Evolutionary conservation across 2,329 filamentous ascomycete genomes (phyloP), one percentile per base, ranked within the genome.

Genomic region (Ophiostoma tasmaniense): DNA sequence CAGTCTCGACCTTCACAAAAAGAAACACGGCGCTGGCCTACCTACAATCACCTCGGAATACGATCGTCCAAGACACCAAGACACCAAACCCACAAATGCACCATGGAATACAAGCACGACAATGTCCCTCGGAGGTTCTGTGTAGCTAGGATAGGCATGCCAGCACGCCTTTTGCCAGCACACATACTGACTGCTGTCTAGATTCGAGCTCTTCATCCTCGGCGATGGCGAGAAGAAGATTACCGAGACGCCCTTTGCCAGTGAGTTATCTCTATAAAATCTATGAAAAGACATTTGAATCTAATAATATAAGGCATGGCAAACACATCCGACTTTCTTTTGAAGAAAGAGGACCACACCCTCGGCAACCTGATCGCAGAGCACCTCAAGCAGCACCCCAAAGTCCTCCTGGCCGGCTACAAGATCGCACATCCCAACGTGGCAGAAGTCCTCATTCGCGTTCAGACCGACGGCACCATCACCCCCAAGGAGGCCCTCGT

Each of bases 341-440:
- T 99, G 80, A 92, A 92, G 80, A 98, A 97, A 79, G 95, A 99
- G 79, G 95, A 99, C 75, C 94, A 97, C 80, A 97, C 94, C 0
- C 86, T 99, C 33, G 95, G 90, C 74, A 97, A 99, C 79, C 85
- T 99, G 69, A 85, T 99, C 69, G 87, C 90, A 65, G 89, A 92
- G 75, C 91, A 94, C 75, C 89, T 99, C 69, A 89, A 95, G 81
- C 89, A 91, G 78, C 90, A 92, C 75, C 86, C 88, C 22, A 89
- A 96, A 77, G 90, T 99, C 74, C 83, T 90, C 74, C 96, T 98
- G 84, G 89, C 93, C 70, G 95, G 90, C 14, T 99, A 99, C 84
- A 96, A 96, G 80, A 87, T 87, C 69, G 81, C 80, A 66, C 85
- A 88, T 70, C 85, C 85, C 71, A 88, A 88, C 73, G 85, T 88